A percentile compares a stretch with the other conserved stretches of the same genome.
phyloP scores from a whole-genome alignment of 805 yeast genomes.

The Saccharomycopsis babjevae region DNA sequence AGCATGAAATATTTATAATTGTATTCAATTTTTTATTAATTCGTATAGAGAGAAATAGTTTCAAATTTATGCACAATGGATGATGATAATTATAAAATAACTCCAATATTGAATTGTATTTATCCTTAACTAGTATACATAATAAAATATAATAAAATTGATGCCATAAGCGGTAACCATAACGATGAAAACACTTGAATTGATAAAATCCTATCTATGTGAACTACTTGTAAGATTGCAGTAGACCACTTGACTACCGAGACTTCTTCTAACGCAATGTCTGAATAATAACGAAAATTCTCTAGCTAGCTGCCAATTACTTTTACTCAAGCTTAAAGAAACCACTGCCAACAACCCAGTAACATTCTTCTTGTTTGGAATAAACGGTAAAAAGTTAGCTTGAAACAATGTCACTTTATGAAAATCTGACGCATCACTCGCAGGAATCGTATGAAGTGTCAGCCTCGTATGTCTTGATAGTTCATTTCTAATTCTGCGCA shows the following conservation, averaged over 20 bases:
- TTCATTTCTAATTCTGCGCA: slow-evolving; percentile 38
- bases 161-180: too few species aligned
- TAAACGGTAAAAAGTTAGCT: slow-evolving; percentile 8
- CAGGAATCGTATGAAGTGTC: slow-evolving; percentile 6
- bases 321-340: slow-evolving; percentile 29
- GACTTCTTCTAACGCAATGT: slow-evolving; percentile 45
- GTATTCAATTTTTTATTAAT: too few species aligned
- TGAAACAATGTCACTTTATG: slow-evolving; percentile 7
- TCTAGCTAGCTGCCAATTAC: slow-evolving; percentile 47
- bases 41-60: too few species aligned
- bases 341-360: slow-evolving; percentile 46
- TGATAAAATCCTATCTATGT: neutral
- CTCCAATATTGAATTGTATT: too few species aligned
- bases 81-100: too few species aligned
- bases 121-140: too few species aligned
- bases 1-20: too few species aligned
- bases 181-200: neutral
- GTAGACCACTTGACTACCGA: slow-evolving; percentile 28
- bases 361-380: slow-evolving; percentile 31
- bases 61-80: too few species aligned
- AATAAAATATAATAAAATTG: too few species aligned
- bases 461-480: slow-evolving; percentile 23
- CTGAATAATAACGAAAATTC: slow-evolving; percentile 45
- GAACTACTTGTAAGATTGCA: neutral
- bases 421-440: slow-evolving; percentile 5